A percentile compares a stretch with the other conserved stretches of the same genome.
These are phyloP conservation scores for Auriculariales sp. DNA, from an alignment of 768 basidiomycete genomes.

Conservation along the genomic window DNA sequence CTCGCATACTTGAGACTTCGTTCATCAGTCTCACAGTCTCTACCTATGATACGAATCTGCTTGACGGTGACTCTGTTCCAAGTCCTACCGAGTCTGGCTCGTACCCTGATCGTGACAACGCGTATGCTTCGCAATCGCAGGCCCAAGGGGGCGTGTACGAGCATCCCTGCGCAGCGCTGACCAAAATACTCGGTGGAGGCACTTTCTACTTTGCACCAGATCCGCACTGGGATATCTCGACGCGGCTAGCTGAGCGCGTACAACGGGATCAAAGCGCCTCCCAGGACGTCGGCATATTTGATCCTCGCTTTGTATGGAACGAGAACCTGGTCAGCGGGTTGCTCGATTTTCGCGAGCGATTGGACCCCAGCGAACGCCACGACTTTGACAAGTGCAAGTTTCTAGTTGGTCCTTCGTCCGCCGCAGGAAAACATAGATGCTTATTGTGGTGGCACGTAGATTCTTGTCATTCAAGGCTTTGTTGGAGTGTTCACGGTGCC, in stretches of 20 bases:
- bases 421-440: not conserved
- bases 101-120: too few species aligned
- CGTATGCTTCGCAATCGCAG: slow-evolving; percentile 28
- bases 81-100: slow-evolving; percentile 22
- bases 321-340: slow-evolving; percentile 77
- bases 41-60: slow-evolving; percentile 65
- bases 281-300: slow-evolving; percentile 47
- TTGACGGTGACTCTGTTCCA: slow-evolving; percentile 35
- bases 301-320: slow-evolving; percentile 91
- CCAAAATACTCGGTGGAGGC: slow-evolving; percentile 81
- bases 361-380: slow-evolving; percentile 51
- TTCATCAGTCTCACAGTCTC: slow-evolving; percentile 81
- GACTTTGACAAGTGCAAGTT: slow-evolving; percentile 78
- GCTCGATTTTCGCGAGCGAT: slow-evolving; percentile 71
- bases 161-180: slow-evolving; percentile 81
- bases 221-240: slow-evolving; percentile 80
- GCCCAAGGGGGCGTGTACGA: slow-evolving; percentile 44
- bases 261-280: slow-evolving; percentile 24
- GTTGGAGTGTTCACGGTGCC: slow-evolving; percentile 73
- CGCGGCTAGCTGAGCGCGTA: slow-evolving; percentile 59
- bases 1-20: slow-evolving; percentile 73
- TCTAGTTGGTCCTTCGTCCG: slow-evolving; percentile 36
- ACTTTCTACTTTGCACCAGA: slow-evolving; percentile 86
- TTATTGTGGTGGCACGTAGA: slow-evolving; percentile 24
- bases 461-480: slow-evolving; percentile 89